phyloP scores from a whole-genome alignment of 257 asterid species.

The Solanum chilense region DNA sequence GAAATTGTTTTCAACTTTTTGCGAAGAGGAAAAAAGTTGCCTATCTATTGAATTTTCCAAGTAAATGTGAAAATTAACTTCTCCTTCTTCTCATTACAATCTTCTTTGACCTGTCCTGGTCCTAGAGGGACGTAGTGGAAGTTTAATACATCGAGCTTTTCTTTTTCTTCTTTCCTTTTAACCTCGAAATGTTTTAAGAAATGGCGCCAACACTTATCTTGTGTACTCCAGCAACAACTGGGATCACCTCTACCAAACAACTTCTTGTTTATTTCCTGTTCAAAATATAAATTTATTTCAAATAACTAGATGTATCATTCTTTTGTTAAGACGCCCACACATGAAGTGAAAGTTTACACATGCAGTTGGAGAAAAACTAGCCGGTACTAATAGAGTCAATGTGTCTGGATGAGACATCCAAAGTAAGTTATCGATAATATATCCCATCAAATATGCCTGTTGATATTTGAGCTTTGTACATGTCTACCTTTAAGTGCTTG shows the following conservation, averaged over 20 bases:
- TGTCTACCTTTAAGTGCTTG: neutral
- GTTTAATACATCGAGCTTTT: neutral
- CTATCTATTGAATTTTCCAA: neutral
- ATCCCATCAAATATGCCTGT: neutral
- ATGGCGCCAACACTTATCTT: neutral
- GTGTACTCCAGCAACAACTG: neutral
- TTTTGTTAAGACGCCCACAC: neutral
- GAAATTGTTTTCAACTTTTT: no score
- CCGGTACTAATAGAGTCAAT: neutral
- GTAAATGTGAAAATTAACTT: neutral
- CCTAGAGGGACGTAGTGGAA: fast-evolving
- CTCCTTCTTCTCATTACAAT: neutral
- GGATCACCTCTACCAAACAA: neutral
- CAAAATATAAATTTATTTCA: neutral
- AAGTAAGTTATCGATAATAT: neutral
- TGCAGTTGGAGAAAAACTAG: neutral
- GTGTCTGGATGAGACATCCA: neutral
- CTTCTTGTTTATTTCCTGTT: neutral
- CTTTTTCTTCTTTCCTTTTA: neutral
- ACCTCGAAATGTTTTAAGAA: neutral
- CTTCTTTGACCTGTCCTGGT: fast-evolving
- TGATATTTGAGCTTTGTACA: neutral
- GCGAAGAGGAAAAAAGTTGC: neutral
- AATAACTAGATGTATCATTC: neutral
- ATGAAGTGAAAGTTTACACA: neutral